Conservation (phyloP, 1,139 yeast genomes). For the Lodderomyces pseudojiufengensis region DNA sequence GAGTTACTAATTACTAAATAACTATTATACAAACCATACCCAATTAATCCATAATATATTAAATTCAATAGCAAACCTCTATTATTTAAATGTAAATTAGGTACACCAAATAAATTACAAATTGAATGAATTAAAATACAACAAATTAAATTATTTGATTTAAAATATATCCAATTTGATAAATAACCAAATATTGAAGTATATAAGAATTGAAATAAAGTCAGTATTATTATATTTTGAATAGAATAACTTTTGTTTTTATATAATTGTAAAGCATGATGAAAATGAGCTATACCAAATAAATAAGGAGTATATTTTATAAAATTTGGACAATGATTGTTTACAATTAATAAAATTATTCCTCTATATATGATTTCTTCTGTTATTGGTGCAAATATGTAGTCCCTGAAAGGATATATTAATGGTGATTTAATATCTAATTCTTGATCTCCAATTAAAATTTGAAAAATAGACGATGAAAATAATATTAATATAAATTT, state of each 20-base stretch:
- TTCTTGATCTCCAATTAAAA: conserved; percentile 15
- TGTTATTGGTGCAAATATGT: conserved; percentile 76
- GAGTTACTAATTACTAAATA: background rate
- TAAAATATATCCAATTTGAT: conserved; percentile 56
- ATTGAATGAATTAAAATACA: conserved; percentile 62
- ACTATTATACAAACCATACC: conserved; percentile 31
- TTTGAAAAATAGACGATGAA: conserved; percentile 56
- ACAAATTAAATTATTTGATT: conserved; percentile 54
- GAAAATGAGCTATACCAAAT: conserved; percentile 90
- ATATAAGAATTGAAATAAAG: conserved; percentile 60
- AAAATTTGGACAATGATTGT: conserved; percentile 5
- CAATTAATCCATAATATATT: conserved; percentile 40
- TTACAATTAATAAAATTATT: conserved; percentile 34
- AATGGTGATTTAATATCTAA: conserved; percentile 1
- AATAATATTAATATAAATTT: conserved; percentile 43
- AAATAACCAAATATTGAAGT: conserved; percentile 80
- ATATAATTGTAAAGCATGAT: conserved; percentile 67
- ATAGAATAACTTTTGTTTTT: conserved; percentile 20
- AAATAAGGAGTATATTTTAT: conserved; percentile 54
- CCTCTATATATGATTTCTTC: conserved; percentile 84
- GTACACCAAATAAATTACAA: conserved; percentile 82
- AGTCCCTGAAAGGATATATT: conserved; percentile 46
- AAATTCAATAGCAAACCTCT: conserved; percentile 15
- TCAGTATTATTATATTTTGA: conserved; percentile 34
- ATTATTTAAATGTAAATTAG: conserved; percentile 33